Base-by-base conservation (phyloP, 257 asterid genomes). In the Primulina huaijiensis region DNA sequence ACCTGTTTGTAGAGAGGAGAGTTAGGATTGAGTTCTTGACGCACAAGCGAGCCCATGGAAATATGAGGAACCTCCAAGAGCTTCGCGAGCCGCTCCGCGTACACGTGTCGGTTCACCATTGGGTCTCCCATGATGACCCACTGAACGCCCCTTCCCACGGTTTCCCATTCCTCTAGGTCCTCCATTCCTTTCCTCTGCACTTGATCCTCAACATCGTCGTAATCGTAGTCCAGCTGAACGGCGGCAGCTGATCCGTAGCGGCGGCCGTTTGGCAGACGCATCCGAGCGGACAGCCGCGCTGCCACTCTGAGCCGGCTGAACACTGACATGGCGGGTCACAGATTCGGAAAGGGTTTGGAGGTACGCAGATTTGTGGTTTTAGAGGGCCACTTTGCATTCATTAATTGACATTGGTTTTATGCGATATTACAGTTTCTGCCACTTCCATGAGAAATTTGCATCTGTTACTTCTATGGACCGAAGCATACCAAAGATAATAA, bases 71-170 rank as follows among this genome's bases (percentile, higher is more conserved):
- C 95, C 50, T 82, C 80, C 5, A 93, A 82, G 74, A 93, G 94
- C 84, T 89, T 79, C 25, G 97, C 84, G 5, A 90, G 89, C 64
- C 96, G 80, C 63, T 81, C 81, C 62, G 97, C 96, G 75, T 93
- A 93, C 30, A 89, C 84, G 77, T 86, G 95, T 61, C 97, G 80
- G 77, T 84, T 79, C 0, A 78, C 92, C 89, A 79, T 69, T 56
- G 97, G 99, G 75, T 93, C 87, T 12, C 97, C 96, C 71, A 93
- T 89, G 77, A 93, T 87, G 80, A 93, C 91, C 99, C 99, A 93
- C 70, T 90, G 97, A 0, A 87, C 87, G 7, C 96, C 97, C 20
- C 98, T 84, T 30, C 77, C 82, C 23, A 71, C 64, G 23, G 89
- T 78, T 21, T 81, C 79, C 85, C 88, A 87, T 29, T 79, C 82